A percentile compares a stretch with the other conserved stretches of the same genome.
Evolutionary conservation across 495 filamentous ascomycete species (phyloP).

Genomic region (Penicillium lagena): DNA sequence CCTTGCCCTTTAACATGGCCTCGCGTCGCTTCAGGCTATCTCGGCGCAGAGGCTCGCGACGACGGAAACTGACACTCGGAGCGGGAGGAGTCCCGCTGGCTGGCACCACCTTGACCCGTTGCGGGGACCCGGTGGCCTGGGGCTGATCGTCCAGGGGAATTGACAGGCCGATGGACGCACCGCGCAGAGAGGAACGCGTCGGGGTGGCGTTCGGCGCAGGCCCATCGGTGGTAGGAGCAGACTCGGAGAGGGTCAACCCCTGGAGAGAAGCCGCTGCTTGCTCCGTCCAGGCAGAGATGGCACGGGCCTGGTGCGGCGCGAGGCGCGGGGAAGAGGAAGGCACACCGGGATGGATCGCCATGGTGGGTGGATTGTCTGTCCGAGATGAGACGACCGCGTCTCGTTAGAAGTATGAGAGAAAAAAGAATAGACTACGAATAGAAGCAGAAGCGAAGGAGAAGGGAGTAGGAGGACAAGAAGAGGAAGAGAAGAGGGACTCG

Average conservation of each 20-base stretch:
- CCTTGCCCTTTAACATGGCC: conserved; percentile 79
- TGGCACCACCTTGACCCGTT: conserved; percentile 14
- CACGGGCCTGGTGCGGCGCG: conserved; percentile 37
- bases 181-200: conserved; percentile 24
- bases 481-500: background rate
- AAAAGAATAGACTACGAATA: conserved; percentile 4
- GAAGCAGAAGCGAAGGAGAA: background rate
- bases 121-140: conserved; percentile 10
- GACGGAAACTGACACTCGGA: conserved; percentile 31
- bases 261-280: conserved; percentile 40
- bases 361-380: conserved; percentile 7
- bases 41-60: conserved; percentile 44
- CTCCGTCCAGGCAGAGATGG: conserved; percentile 48
- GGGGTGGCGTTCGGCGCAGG: conserved; percentile 13
- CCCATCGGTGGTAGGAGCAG: conserved; percentile 6
- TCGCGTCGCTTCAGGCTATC: conserved; percentile 67
- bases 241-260: conserved; percentile 33
- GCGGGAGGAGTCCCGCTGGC: conserved; percentile 11
- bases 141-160: conserved; percentile 47
- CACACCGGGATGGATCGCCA: conserved; percentile 39
- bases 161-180: conserved; percentile 35
- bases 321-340: conserved; percentile 20
- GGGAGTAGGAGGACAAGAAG: too few relatives aligned
- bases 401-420: conserved; percentile 1
- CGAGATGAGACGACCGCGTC: background rate